These are phyloP conservation scores for Iris macrosiphon DNA, from an alignment of 106 monocot species.

Conservation along the genomic window DNA sequence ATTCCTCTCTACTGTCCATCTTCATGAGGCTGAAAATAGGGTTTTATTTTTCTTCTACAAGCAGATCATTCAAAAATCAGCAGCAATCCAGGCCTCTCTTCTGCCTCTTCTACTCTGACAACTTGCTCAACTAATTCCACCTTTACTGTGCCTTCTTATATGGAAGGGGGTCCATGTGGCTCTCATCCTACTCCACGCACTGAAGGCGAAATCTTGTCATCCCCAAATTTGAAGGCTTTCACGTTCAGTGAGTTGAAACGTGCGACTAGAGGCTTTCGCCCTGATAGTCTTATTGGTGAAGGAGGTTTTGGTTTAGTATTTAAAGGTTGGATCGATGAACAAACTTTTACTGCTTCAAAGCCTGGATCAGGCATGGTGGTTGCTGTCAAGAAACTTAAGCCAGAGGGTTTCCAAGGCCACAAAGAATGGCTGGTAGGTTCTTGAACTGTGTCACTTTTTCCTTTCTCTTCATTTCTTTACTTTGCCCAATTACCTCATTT, in stretches of 20 bases:
- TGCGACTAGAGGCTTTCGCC: constrained; percentile 4
- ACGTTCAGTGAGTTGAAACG: constrained; percentile 4
- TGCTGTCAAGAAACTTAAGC: constrained; percentile 9
- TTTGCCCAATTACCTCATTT: too few species aligned
- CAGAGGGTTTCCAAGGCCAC: constrained; percentile 11
- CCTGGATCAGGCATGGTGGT: constrained; percentile 5
- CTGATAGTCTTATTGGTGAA: constrained; percentile 8
- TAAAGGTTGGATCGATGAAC: constrained; percentile 9
- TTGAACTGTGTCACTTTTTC: too few species aligned
- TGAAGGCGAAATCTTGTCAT: background rate
- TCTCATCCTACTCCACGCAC: background rate
- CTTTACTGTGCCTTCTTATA: background rate
- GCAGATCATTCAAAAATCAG: too few species aligned
- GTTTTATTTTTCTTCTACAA: too few species aligned
- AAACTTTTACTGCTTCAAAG: background rate
- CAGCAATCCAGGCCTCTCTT: too few species aligned
- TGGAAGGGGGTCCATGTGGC: background rate
- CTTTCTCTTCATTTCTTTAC: too few species aligned
- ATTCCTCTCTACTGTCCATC: too few species aligned
- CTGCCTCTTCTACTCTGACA: too few species aligned
- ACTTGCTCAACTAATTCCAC: too few species aligned
- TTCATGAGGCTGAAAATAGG: too few species aligned
- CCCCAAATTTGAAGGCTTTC: constrained; percentile 4
- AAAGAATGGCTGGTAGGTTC: constrained; percentile 10
- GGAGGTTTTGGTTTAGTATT: constrained; percentile 10